Evolutionary conservation across 2,329 filamentous ascomycete species (phyloP), one percentile per base, ranked within the genome.

Genomic region (Grosmannia serpens): DNA sequence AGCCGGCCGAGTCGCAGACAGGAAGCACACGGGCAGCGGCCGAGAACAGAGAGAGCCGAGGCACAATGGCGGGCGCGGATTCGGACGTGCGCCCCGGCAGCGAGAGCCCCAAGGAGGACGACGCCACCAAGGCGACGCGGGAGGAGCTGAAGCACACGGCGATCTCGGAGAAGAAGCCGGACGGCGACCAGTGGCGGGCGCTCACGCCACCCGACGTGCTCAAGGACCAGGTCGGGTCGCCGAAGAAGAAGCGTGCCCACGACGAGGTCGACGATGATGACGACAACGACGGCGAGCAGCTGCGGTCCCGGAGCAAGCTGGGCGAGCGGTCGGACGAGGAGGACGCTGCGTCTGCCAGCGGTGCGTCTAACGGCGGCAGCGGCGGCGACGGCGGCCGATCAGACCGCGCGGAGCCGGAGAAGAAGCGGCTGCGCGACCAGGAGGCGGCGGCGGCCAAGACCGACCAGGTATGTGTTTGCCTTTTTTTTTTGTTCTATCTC

Each of bases 181-280:
- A 52, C 27, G 49, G 27, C 27, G 27, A 29, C 26, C 20, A n/a
- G 15, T n/a, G 29, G 29, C 50, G 27, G 20, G 29, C 50, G 9
- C 13, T 22, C 20, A 53, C 46, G 50, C 50, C 27, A n/a, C 29
- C 46, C 59, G 70, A 77, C 56, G 69, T 72, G 44, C 67, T 75
- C 64, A 77, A 72, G 66, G 78, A 83, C 54, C 73, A 77, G 59
- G 66, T 83, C 51, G 73, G 76, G 24, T 85, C 82, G 15, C 83
- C 83, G 33, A 86, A 85, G 73, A 86, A 86, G 75, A 86, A 86
- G 74, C 77, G 83, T 63, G 78, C 75, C 31, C 79, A 81, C 63
- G 81, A 83, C 62, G 76, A 84, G 67, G 70, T 83, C 20, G 82
- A 84, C 31, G 74, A 77, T 53, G 70, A 71, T 55, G 75, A 71